Percentiles rank a stretch among this genome's conserved stretches.
Conservation (phyloP, 495 filamentous ascomycete species). For the Penicillium coprophilum region DNA sequence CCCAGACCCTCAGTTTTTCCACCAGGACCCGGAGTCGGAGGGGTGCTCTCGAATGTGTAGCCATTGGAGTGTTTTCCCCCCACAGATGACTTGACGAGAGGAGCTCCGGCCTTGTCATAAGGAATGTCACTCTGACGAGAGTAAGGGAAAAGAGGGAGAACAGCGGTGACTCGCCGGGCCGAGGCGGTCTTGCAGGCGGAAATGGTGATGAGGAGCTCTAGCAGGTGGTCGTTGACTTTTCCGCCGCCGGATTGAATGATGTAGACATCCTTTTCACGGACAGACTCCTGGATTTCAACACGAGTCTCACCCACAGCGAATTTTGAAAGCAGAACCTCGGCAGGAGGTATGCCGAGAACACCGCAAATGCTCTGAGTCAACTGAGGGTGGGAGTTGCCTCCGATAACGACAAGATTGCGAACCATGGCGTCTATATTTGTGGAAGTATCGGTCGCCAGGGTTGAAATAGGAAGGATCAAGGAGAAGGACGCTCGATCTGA, state of each 20-base stretch:
- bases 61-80: constrained; percentile 52
- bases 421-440: constrained; percentile 61
- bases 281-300: constrained; percentile 91
- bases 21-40: constrained; percentile 74
- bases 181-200: constrained; percentile 97
- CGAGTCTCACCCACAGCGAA: constrained; percentile 94
- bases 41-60: constrained; percentile 93
- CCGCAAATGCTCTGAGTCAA: constrained; percentile 83
- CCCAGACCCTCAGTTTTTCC: constrained; percentile 61
- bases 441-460: constrained; percentile 5
- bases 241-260: constrained; percentile 89
- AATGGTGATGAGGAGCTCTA: constrained; percentile 94
- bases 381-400: constrained; percentile 87
- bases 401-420: constrained; percentile 91
- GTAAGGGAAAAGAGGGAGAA: constrained; percentile 95
- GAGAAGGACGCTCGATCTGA: constrained; percentile 20
- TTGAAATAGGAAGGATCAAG: constrained; percentile 14
- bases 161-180: constrained; percentile 85
- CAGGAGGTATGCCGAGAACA: constrained; percentile 78
- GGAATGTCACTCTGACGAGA: constrained; percentile 92
- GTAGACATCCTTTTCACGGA: constrained; percentile 97
- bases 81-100: constrained; percentile 66
- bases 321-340: constrained; percentile 80
- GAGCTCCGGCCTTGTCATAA: constrained; percentile 91
- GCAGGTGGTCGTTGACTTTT: constrained; percentile 91